Base-by-base conservation (phyloP, 192 early-diverging fungal genomes). In the Coemansia sp. region DNA sequence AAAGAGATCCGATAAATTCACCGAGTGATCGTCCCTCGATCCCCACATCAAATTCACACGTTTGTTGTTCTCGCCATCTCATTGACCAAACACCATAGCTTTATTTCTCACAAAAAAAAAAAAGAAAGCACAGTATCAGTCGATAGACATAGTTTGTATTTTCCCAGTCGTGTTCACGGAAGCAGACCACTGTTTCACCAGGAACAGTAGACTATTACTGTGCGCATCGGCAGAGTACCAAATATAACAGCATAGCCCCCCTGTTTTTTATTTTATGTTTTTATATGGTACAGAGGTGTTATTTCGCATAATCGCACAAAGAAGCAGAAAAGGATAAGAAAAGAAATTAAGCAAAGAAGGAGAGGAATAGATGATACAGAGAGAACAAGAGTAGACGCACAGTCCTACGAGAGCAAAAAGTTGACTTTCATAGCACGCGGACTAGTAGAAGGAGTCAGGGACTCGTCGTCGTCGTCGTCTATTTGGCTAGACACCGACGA, bases 371-470 rank as follows among this genome's bases (percentile, higher is more conserved):
- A 41, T 65, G 60, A 15, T 22, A 55, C 40, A 65, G 50, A 64
- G 20, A 62, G 15, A 18, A 24, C 46, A 72, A 24, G 58, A 66
- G 52, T 15, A 2, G 58, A 12, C 20, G n/a, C 36, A 5, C 2
- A 43, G 11, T 40, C 31, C 12, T 69, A 76, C 18, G 74, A 70
- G 5, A 76, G 68, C 33, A 76, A 69, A 49, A 76, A 76, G 60
- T 76, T 76, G 58, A 76, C 64, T n/a, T 76, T 66, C 74, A 76
- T 76, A 9, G 74, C 60, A 61, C 55, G n/a, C 60, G 52, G 60
- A 38, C 67, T 49, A 31, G 40, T 46, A 31, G 52, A 36, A 27
- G 69, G 60, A 61, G 60, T 38, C 47, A 57, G 43, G 15, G 24
- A 27, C n/a, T 61, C 55, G 2, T 72, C 64, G 18, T 44, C 55